Conservation (phyloP, 306 rosid genomes). For the Prunus padus region DNA sequence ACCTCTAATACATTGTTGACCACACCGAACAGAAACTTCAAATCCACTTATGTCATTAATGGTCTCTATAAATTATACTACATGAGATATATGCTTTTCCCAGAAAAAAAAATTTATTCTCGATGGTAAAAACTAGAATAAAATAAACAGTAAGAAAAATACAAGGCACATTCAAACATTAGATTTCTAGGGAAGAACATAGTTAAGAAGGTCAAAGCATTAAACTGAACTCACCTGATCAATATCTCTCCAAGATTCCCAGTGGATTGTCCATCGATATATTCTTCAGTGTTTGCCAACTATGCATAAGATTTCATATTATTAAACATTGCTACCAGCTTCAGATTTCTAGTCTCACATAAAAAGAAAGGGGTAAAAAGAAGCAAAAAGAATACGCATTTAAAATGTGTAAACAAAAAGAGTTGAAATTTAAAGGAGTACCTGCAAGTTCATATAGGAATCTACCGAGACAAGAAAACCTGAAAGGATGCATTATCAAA, state of each 20-base stretch:
- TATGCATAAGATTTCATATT: conserved; percentile 14
- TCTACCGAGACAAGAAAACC: conserved; percentile 57
- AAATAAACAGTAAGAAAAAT: not conserved
- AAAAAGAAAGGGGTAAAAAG: not conserved
- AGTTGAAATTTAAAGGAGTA: conserved; percentile 6
- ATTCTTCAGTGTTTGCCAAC: conserved; percentile 61
- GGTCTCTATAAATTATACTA: not conserved
- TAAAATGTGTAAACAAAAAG: not conserved
- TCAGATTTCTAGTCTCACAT: not conserved
- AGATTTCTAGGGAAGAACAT: not conserved
- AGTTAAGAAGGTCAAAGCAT: not conserved
- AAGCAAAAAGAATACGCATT: not conserved
- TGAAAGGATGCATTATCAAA: conserved; percentile 14
- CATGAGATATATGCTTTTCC: not conserved
- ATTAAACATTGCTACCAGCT: not conserved
- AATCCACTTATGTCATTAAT: not conserved
- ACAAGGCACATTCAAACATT: not conserved
- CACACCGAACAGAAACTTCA: not conserved
- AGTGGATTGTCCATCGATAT: conserved; percentile 49
- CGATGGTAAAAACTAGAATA: not conserved
- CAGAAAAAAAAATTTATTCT: not conserved
- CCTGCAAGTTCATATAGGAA: conserved; percentile 64
- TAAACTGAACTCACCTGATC: conserved; percentile 39
- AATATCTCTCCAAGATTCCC: conserved; percentile 59
- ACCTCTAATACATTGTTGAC: not conserved